phyloP scores from a whole-genome alignment of 805 yeast species.

The Kodamaea hsintzibuensis region DNA sequence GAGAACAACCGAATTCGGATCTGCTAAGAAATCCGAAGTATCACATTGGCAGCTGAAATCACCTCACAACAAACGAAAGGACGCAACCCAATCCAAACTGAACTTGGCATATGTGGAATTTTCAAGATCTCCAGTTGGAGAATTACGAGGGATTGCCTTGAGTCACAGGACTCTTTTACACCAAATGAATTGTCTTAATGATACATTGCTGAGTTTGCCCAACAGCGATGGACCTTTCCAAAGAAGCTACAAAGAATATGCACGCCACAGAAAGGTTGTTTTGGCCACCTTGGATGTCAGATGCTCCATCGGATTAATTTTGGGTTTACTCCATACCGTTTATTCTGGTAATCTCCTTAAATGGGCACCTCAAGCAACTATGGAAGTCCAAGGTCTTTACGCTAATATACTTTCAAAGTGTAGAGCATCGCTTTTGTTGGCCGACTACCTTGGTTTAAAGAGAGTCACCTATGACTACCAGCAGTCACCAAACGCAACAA shows the following conservation, averaged over 20 bases:
- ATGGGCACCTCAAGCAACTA: constrained; percentile 73
- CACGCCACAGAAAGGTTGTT: constrained; percentile 53
- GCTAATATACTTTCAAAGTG: constrained; percentile 75
- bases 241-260: constrained; percentile 31
- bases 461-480: constrained; percentile 92
- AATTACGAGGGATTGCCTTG: constrained; percentile 88
- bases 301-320: constrained; percentile 77
- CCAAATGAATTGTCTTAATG: constrained; percentile 77
- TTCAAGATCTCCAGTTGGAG: constrained; percentile 86
- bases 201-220: constrained; percentile 67
- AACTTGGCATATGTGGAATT: constrained; percentile 94
- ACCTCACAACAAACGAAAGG: constrained; percentile 1
- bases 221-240: constrained; percentile 56
- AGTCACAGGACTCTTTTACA: constrained; percentile 86
- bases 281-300: constrained; percentile 45
- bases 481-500: constrained; percentile 79
- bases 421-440: constrained; percentile 70
- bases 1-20: constrained; percentile 88
- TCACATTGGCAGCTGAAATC: constrained; percentile 22
- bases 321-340: constrained; percentile 78
- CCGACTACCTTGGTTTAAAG: constrained; percentile 87
- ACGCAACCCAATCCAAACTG: constrained; percentile 13
- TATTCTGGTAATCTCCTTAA: constrained; percentile 81
- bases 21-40: constrained; percentile 41
- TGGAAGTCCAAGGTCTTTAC: constrained; percentile 82